phyloP scores from a whole-genome alignment of 2,329 filamentous ascomycete species.

The Dactylellina haptotyla region DNA sequence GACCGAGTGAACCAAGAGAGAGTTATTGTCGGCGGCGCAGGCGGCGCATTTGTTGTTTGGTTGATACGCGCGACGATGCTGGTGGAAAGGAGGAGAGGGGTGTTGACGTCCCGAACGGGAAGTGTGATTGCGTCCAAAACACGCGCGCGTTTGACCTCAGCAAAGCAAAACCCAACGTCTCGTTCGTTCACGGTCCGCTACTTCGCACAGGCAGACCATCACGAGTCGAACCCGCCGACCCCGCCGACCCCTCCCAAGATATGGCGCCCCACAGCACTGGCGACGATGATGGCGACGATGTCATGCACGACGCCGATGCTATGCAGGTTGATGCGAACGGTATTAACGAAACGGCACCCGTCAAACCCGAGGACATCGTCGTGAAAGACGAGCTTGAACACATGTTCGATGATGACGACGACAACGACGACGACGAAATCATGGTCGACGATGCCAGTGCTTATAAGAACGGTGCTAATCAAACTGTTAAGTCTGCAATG shows the following conservation, averaged over 20 bases:
- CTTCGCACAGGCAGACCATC: background rate
- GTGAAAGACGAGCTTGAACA: slow-evolving; percentile 41
- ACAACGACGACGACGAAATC: slow-evolving; percentile 17
- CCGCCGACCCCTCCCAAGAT: background rate
- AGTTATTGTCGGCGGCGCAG: background rate
- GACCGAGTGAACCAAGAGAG: background rate
- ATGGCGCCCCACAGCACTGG: background rate
- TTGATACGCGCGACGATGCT: background rate
- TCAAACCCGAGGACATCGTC: slow-evolving; percentile 6
- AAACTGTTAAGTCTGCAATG: background rate
- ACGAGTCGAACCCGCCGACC: background rate
- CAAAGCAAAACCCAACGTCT: background rate
- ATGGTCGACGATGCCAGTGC: slow-evolving; percentile 31
- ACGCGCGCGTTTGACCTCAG: slow-evolving; percentile 12
- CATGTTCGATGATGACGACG: slow-evolving; percentile 43
- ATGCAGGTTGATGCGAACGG: slow-evolving; percentile 33
- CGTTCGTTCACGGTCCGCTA: background rate
- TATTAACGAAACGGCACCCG: background rate
- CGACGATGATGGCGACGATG: slow-evolving; percentile 28
- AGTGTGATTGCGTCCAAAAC: slow-evolving; percentile 35
- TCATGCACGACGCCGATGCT: slow-evolving; percentile 36
- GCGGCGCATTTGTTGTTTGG: background rate
- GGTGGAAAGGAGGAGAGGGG: background rate
- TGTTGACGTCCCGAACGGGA: slow-evolving; percentile 40
- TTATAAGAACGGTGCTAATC: slow-evolving; percentile 17